Percentiles rank a stretch among this genome's conserved stretches.
Conservation (phyloP, 768 basidiomycete genomes). For the Lentinus brumalis region DNA sequence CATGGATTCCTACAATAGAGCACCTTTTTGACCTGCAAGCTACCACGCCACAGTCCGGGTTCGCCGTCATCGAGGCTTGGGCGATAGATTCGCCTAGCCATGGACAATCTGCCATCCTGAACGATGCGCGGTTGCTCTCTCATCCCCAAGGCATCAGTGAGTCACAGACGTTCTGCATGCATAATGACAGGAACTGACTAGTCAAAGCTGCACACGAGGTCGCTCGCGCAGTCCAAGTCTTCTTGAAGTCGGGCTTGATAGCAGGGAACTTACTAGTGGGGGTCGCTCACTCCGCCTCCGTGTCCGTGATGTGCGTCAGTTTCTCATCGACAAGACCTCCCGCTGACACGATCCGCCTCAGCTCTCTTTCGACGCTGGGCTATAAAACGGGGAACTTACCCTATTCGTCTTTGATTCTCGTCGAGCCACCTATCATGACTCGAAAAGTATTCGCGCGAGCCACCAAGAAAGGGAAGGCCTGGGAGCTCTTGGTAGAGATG, state of each 20-base stretch:
- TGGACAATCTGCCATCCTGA: constrained; percentile 9
- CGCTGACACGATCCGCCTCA: background rate
- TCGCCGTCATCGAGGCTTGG: constrained; percentile 6
- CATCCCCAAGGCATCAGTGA: background rate
- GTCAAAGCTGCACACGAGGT: background rate
- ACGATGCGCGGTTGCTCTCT: background rate
- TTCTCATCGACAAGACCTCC: no score
- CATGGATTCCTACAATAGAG: constrained; percentile 4
- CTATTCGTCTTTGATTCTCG: constrained; percentile 8
- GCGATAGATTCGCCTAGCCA: constrained; percentile 13
- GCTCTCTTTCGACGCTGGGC: background rate
- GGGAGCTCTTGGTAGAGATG: background rate
- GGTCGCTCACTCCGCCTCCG: constrained; percentile 5
- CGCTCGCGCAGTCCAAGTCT: background rate
- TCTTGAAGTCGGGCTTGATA: constrained; percentile 8
- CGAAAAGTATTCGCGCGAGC: background rate
- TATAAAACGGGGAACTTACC: constrained; percentile 1
- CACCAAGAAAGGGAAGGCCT: constrained; percentile 1
- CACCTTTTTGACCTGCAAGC: constrained; percentile 1
- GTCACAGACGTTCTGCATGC: background rate
- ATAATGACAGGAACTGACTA: background rate
- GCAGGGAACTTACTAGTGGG: background rate
- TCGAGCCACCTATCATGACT: constrained; percentile 13
- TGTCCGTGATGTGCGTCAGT: background rate
- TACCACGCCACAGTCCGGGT: background rate